Conservation (phyloP, 306 rosid species). For the Castanea mollissima region DNA sequence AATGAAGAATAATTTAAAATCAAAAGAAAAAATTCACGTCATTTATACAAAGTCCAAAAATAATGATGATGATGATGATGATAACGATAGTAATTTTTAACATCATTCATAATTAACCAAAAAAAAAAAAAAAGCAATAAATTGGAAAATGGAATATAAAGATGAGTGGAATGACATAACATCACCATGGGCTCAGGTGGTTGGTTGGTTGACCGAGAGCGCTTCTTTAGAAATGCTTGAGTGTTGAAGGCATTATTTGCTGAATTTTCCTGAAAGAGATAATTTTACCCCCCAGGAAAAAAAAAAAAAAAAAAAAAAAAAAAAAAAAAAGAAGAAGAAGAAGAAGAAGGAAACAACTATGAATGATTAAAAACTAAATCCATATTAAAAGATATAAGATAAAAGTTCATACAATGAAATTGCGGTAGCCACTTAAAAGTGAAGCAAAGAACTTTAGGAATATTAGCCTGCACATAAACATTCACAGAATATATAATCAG, state of each 20-base stretch:
- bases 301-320: conserved; percentile 2
- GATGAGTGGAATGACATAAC: conserved; percentile 25
- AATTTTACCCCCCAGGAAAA: conserved; percentile 13
- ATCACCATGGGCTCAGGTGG: conserved; percentile 91
- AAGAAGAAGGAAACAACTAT: not conserved
- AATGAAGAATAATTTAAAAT: conserved; percentile 7
- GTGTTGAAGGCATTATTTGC: conserved; percentile 73
- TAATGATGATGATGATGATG: not conserved
- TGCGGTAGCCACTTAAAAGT: conserved; percentile 93
- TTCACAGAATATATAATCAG: conserved; percentile 21
- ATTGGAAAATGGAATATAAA: conserved; percentile 22
- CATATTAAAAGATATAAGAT: conserved; percentile 19
- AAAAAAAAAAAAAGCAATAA: not conserved
- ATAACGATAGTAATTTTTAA: not conserved
- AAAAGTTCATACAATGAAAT: conserved; percentile 70
- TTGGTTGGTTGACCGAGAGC: conserved; percentile 82
- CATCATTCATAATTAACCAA: not conserved
- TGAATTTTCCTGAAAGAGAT: conserved; percentile 61
- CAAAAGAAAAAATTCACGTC: conserved; percentile 17
- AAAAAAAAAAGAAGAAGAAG: no score
- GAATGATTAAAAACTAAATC: conserved; percentile 26
- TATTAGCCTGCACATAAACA: conserved; percentile 70
- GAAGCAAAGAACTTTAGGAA: conserved; percentile 94
- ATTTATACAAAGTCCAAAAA: not conserved
- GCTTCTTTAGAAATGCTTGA: conserved; percentile 90